Conservation (phyloP, 495 filamentous ascomycete species). For the Lepraria neglecta region DNA sequence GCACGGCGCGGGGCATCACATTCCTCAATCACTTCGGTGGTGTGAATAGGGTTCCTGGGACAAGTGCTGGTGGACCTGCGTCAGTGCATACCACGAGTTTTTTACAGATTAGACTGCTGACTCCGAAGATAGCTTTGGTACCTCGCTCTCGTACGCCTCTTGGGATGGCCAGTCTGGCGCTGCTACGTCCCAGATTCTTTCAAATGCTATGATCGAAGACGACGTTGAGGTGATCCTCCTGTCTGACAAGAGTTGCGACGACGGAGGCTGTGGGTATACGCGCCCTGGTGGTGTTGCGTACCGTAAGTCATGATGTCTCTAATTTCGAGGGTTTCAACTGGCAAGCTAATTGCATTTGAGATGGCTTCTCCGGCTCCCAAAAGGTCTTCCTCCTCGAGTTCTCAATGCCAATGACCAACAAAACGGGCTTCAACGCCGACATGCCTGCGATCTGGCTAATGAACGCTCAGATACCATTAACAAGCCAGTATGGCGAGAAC, state of each 20-base stretch:
- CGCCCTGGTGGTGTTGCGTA: constrained; percentile 54
- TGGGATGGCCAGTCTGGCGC: constrained; percentile 45
- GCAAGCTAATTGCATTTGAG: constrained; percentile 33
- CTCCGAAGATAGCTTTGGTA: constrained; percentile 47
- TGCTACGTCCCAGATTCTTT: constrained; percentile 44
- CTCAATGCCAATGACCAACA: constrained; percentile 51
- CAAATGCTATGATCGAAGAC: constrained; percentile 47
- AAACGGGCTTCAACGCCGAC: constrained; percentile 40
- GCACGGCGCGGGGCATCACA: constrained; percentile 48
- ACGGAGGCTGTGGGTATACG: constrained; percentile 49
- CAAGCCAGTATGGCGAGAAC: constrained; percentile 53
- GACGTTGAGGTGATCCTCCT: constrained; percentile 56
- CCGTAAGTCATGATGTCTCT: constrained; percentile 40
- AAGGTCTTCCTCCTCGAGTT: constrained; percentile 66
- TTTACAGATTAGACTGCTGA: constrained; percentile 6
- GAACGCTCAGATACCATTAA: constrained; percentile 62
- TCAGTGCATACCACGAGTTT: constrained; percentile 8
- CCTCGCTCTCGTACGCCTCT: constrained; percentile 56
- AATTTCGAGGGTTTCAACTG: constrained; percentile 1
- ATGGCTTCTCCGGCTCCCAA: constrained; percentile 56
- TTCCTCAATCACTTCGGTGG: constrained; percentile 60
- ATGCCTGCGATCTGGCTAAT: constrained; percentile 66
- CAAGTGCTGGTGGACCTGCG: constrained; percentile 27
- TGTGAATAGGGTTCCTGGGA: constrained; percentile 21
- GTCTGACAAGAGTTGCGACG: constrained; percentile 49